Evolutionary conservation across 495 filamentous ascomycete species (phyloP).

Genomic region (Chlorociboria aeruginascens): DNA sequence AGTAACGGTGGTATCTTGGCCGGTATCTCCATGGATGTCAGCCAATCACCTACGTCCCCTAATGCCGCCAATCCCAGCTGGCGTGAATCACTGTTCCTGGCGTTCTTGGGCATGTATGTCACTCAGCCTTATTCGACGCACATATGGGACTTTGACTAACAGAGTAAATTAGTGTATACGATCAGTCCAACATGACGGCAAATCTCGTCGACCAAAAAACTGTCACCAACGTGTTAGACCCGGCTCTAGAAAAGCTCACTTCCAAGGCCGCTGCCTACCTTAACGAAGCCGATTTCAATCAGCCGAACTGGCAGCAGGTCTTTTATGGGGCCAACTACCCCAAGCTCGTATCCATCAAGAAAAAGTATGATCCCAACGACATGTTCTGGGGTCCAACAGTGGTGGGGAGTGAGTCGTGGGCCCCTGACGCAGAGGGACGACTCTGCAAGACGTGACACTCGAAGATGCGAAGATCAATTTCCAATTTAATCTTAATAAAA

Average conservation of each 20-base stretch:
- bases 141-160: neutral
- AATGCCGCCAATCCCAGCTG: neutral
- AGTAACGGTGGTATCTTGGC: neutral
- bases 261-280: conserved; percentile 30
- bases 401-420: conserved; percentile 51
- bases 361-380: conserved; percentile 42
- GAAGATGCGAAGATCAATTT: too few relatives aligned
- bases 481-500: too few relatives aligned
- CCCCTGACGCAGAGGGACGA: neutral
- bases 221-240: conserved; percentile 26
- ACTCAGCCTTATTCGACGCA: neutral
- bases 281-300: conserved; percentile 32
- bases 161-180: conserved; percentile 9
- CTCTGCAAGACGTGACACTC: too few relatives aligned
- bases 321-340: conserved; percentile 41
- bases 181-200: conserved; percentile 11
- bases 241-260: conserved; percentile 23
- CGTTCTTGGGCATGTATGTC: neutral
- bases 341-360: conserved; percentile 33
- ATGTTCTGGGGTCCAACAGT: conserved; percentile 46
- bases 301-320: conserved; percentile 35
- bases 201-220: conserved; percentile 16
- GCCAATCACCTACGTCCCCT: neutral
- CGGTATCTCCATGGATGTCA: neutral
- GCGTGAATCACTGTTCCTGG: neutral